Evolutionary conservation across 2,329 filamentous ascomycete genomes (phyloP), one percentile per base, ranked within the genome.

Genomic region (Fusarium neocosmosporiellum): DNA sequence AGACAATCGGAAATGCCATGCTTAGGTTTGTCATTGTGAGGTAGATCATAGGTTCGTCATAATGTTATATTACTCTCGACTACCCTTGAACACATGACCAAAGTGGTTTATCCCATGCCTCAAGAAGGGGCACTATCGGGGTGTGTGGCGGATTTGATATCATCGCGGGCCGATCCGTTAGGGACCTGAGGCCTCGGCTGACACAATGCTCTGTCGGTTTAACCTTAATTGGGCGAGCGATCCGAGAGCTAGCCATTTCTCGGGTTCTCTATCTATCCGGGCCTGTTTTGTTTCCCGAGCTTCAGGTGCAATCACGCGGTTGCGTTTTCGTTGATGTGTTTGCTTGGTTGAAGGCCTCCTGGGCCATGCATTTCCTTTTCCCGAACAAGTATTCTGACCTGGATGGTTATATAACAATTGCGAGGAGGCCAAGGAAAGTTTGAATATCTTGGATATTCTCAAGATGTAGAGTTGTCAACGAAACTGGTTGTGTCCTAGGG

Each of bases 41-140:
- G 39, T 41, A 8, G 39, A 22, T 43, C 11, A 16, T 43, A 20
- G 11, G 39, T 7, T 18, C 20, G 13, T 22, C 13, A 43, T 43
- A 22, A 22, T 22, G 1, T 22, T 9, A 0, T 22, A 1, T 22
- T 9, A 0, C 0, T 14, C 7, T 43, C 4, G 8, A 16, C 1
- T 43, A 22, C 13, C 2, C 4, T 27, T 27, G 14, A 48, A 10
- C 2, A 48, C 10, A 11, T 18, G 16, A 27, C 9, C 3, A 11
- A 10, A 48, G 22, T 2, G 8, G 1, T 24, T 27, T 10, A 11
- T 6, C 43, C 5, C 14, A 27, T 48, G 8, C 16, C 10, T 14
- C 22, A 2, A 24, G 41, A 48, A 48, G 43, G 9, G 43, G 9
- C 43, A 29, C 43, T 27, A 18, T 27, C 14, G 24, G 18, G 5